A percentile compares a stretch with the other conserved stretches of the same genome.
Conservation (phyloP, 176 grass and related monocot genomes). For the Pontederia crassipes region DNA sequence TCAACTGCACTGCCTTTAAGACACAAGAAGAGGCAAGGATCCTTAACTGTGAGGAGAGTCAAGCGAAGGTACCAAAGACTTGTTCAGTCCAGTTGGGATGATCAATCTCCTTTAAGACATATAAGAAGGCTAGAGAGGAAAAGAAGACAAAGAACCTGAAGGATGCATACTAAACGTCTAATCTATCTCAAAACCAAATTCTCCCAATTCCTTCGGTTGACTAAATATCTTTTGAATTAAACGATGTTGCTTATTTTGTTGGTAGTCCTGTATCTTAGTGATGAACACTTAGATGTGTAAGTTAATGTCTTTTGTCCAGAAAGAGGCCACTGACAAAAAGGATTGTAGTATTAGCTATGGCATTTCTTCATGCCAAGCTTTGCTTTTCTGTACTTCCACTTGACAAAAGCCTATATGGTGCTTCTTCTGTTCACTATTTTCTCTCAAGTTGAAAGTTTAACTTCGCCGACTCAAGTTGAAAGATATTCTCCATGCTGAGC, state of each 20-base stretch:
- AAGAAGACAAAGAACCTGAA: constrained; percentile 5
- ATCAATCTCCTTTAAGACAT: neutral
- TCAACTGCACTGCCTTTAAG: neutral
- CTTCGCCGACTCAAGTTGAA: too few relatives aligned
- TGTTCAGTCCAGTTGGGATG: constrained; percentile 9
- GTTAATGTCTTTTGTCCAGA: neutral
- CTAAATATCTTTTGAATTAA: neutral
- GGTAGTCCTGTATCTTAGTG: neutral
- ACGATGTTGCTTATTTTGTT: neutral
- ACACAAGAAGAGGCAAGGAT: constrained; percentile 7
- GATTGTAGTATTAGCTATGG: neutral
- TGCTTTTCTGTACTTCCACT: too few relatives aligned
- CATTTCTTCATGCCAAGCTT: too few relatives aligned
- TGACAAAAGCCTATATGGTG: too few relatives aligned
- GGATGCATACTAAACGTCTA: neutral
- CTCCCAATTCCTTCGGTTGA: neutral
- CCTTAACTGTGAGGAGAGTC: constrained; percentile 5
- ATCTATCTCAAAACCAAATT: too few relatives aligned
- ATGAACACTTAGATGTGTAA: neutral
- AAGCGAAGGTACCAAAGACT: constrained; percentile 6
- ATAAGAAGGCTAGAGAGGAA: neutral
- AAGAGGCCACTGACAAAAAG: neutral
- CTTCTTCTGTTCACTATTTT: too few relatives aligned
- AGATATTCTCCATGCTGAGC: too few relatives aligned
- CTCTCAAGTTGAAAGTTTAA: too few relatives aligned